Conservation (phyloP, 164 flowering plant species). For the Nymphaea colorata region DNA sequence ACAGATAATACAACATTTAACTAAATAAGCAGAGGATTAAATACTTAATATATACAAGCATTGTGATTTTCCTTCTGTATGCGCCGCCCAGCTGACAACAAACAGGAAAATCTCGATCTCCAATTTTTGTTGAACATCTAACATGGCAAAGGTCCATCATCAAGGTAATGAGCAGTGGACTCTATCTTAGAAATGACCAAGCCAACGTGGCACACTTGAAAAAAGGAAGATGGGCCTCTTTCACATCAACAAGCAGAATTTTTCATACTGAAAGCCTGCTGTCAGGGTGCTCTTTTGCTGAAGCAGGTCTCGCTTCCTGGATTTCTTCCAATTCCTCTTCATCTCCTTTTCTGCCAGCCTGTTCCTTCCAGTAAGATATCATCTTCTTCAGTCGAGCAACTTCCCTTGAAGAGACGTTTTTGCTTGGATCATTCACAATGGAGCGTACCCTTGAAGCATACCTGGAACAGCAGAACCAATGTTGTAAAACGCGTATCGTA, state of each 20-base stretch:
- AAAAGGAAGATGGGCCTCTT: neutral
- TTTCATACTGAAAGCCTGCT: neutral
- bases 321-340: constrained; percentile 90
- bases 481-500: too few species aligned
- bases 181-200: neutral
- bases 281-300: neutral
- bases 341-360: constrained; percentile 75
- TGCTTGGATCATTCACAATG: constrained; percentile 93
- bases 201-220: neutral
- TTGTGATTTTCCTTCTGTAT: neutral
- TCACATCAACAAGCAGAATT: neutral
- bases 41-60: neutral
- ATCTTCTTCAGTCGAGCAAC: constrained; percentile 78
- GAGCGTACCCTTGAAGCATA: constrained; percentile 97
- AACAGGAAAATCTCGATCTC: neutral
- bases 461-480: constrained; percentile 26
- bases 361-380: constrained; percentile 92
- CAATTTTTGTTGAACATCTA: neutral
- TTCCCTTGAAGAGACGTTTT: constrained; percentile 84
- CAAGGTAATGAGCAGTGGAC: neutral
- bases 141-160: neutral
- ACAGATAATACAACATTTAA: neutral
- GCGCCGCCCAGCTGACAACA: neutral
- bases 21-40: neutral
- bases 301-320: constrained; percentile 41